These are phyloP conservation scores for Colletotrichum sublineola DNA, from an alignment of 2,329 filamentous ascomycete species.

Conservation along the genomic window DNA sequence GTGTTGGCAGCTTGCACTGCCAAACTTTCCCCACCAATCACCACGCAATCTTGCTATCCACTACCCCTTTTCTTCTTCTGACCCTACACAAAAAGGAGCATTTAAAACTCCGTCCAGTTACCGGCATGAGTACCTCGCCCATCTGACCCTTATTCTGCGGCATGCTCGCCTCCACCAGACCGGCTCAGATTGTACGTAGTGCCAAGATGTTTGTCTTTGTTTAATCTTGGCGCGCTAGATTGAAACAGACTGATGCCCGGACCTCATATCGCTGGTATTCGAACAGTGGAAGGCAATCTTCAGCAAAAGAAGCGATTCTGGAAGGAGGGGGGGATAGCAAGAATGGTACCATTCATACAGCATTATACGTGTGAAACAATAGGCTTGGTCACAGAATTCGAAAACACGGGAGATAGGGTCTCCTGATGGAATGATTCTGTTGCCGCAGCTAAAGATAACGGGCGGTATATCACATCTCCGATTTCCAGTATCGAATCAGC, in stretches of 20 bases:
- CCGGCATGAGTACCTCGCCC: background rate
- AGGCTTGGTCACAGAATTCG: too few relatives aligned
- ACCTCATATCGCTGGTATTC: constrained; percentile 17
- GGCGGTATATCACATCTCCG: background rate
- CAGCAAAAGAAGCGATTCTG: background rate
- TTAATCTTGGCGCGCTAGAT: constrained; percentile 23
- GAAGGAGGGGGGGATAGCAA: background rate
- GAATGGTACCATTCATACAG: background rate
- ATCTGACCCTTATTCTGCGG: background rate
- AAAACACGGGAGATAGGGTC: background rate
- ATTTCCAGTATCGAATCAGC: constrained; percentile 3
- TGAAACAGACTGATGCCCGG: constrained; percentile 17
- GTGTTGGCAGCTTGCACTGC: constrained; percentile 33
- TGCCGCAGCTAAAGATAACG: background rate
- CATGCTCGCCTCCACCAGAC: background rate
- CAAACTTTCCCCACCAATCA: constrained; percentile 31
- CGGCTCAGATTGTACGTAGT: background rate
- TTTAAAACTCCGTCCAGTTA: background rate
- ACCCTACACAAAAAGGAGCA: background rate
- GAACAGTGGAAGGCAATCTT: background rate
- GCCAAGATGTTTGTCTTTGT: constrained; percentile 29
- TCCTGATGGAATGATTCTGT: background rate
- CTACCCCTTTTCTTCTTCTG: constrained; percentile 11
- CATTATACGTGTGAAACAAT: background rate
- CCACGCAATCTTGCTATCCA: background rate